Evolutionary conservation across 2,329 filamentous ascomycete species (phyloP).

Genomic region (Didymella glomerata): DNA sequence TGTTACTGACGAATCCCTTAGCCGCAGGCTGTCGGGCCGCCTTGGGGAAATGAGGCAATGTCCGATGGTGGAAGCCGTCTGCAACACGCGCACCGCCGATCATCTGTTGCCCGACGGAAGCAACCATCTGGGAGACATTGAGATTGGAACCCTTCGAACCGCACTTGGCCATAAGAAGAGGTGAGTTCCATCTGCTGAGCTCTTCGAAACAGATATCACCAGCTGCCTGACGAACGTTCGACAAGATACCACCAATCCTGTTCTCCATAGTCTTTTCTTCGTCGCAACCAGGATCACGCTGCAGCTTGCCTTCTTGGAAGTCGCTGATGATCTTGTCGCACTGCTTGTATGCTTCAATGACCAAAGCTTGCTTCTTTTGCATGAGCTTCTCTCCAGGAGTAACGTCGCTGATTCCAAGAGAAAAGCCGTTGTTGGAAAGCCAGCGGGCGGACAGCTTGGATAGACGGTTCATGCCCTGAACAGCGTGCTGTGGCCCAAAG

Average conservation of each 20-base stretch:
- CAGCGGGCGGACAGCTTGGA: conserved; percentile 89
- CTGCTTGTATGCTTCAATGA: conserved; percentile 78
- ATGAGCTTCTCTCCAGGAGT: conserved; percentile 79
- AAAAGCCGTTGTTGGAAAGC: conserved; percentile 91
- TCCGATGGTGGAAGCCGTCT: conserved; percentile 96
- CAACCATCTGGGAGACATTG: conserved; percentile 99
- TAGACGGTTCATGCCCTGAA: conserved; percentile 90
- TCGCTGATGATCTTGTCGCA: conserved; percentile 84
- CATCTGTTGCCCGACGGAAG: conserved; percentile 96
- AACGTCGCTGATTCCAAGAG: conserved; percentile 94
- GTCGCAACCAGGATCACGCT: conserved; percentile 87
- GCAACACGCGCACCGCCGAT: conserved; percentile 91
- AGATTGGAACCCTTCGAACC: conserved; percentile 97
- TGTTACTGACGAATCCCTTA: conserved; percentile 96
- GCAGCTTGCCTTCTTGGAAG: conserved; percentile 80
- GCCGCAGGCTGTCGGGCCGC: conserved; percentile 90
- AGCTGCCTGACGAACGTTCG: conserved; percentile 87
- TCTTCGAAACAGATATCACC: conserved; percentile 91
- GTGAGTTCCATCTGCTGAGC: conserved; percentile 89
- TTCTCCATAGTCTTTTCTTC: conserved; percentile 93
- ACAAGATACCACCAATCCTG: conserved; percentile 87
- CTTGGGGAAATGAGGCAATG: conserved; percentile 93
- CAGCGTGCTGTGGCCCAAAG: conserved; percentile 88
- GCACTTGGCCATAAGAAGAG: conserved; percentile 95
- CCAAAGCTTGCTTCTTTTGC: conserved; percentile 76